These are phyloP conservation scores for Mycena epipterygia DNA, from an alignment of 768 basidiomycete genomes.

Conservation along the genomic window DNA sequence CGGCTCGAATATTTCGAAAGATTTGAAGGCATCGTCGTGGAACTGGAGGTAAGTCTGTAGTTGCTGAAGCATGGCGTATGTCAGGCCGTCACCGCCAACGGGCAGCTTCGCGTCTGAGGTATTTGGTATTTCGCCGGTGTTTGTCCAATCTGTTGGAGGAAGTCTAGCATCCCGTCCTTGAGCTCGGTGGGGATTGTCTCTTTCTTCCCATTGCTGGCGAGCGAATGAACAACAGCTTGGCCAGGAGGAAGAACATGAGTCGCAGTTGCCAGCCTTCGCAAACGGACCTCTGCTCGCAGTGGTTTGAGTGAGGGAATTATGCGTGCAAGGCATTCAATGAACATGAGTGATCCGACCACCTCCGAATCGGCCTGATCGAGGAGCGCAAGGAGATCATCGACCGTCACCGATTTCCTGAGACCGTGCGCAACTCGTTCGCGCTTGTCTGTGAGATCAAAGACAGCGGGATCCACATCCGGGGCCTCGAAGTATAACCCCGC, in stretches of 20 bases:
- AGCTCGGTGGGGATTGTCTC: conserved; percentile 1
- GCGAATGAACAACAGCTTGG: background rate
- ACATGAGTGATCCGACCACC: background rate
- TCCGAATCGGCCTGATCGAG: conserved; percentile 8
- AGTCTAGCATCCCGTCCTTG: background rate
- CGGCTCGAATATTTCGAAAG: conserved; percentile 32
- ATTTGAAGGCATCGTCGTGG: conserved; percentile 25
- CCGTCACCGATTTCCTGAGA: background rate
- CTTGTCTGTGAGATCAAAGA: conserved; percentile 5
- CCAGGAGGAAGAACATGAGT: background rate
- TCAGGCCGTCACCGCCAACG: conserved; percentile 54
- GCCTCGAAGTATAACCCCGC: conserved; percentile 5
- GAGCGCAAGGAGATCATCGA: conserved; percentile 2
- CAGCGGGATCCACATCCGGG: background rate
- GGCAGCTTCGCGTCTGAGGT: conserved; percentile 27
- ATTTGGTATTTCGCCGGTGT: conserved; percentile 33
- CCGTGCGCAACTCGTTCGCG: background rate
- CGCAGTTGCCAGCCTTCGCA: background rate
- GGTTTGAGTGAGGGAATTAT: background rate
- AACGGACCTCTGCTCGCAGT: background rate
- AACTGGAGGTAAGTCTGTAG: conserved; percentile 37
- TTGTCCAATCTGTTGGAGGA: conserved; percentile 24
- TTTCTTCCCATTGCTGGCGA: conserved; percentile 6
- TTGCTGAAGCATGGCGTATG: conserved; percentile 44
- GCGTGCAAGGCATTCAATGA: background rate